Percentiles rank a stretch among this genome's conserved stretches.
These are phyloP conservation scores for Rhizopus sp. DNA, from an alignment of 371 early-diverging fungal species.

Conservation along the genomic window DNA sequence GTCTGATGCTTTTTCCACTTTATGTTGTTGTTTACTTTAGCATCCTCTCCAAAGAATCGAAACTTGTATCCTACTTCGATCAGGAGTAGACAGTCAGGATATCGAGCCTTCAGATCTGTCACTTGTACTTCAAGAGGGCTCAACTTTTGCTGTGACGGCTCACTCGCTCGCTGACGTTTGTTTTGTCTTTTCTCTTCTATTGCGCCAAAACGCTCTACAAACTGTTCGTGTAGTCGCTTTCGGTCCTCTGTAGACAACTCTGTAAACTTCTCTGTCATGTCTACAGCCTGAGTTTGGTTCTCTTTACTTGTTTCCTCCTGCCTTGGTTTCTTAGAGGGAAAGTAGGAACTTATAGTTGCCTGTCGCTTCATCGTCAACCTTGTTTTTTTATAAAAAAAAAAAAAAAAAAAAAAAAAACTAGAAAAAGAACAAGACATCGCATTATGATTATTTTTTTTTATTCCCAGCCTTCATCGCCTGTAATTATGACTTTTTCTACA, in stretches of 20 bases:
- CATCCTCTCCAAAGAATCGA: constrained; percentile 81
- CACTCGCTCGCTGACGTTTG: constrained; percentile 19
- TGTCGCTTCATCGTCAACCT: constrained; percentile 28
- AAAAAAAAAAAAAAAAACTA: constrained; percentile 4
- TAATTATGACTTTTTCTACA: constrained; percentile 44
- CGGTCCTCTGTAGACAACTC: background rate
- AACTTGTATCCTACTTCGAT: constrained; percentile 92
- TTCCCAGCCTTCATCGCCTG: constrained; percentile 51
- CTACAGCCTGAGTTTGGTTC: background rate
- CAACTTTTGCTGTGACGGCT: constrained; percentile 37
- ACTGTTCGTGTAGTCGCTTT: constrained; percentile 11
- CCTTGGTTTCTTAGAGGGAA: constrained; percentile 9
- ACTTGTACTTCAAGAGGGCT: constrained; percentile 86
- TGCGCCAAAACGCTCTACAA: constrained; percentile 31
- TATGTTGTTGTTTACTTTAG: constrained; percentile 44
- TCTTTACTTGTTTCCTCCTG: constrained; percentile 3
- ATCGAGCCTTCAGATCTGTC: constrained; percentile 66
- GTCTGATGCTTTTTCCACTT: background rate
- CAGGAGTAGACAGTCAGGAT: constrained; percentile 73
- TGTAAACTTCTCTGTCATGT: background rate
- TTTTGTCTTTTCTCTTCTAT: constrained; percentile 15
- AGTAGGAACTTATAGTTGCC: constrained; percentile 28
- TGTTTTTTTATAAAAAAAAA: too few species aligned
- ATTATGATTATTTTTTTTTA: background rate
- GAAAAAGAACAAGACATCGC: constrained; percentile 9